A percentile compares a stretch with the other conserved stretches of the same genome.
These are phyloP conservation scores for Cyclotella atomus DNA, from an alignment of 108 stramenopile species.

Conservation along the genomic window DNA sequence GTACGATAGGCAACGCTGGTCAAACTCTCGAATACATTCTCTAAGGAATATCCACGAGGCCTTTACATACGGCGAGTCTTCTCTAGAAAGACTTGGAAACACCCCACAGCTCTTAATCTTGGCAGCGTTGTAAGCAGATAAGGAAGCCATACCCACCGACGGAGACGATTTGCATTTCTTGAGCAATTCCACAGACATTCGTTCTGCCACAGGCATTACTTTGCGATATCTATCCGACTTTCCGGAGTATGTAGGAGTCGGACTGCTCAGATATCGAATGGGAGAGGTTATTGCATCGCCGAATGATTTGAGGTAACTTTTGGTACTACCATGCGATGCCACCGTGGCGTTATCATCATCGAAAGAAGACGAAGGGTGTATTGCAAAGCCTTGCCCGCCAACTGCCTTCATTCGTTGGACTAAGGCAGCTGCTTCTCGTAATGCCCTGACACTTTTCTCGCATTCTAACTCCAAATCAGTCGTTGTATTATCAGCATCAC, in stretches of 20 bases:
- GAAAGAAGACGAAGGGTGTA: slow-evolving; percentile 28
- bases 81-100: slow-evolving; percentile 64
- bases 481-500: background rate
- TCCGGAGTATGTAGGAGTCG: slow-evolving; percentile 23
- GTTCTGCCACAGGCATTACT: slow-evolving; percentile 27
- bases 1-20: slow-evolving; percentile 66
- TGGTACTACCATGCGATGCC: slow-evolving; percentile 46
- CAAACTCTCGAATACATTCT: slow-evolving; percentile 70
- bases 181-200: slow-evolving; percentile 31
- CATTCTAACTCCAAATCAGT: slow-evolving; percentile 47
- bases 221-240: background rate
- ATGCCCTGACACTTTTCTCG: slow-evolving; percentile 25
- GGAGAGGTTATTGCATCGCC: slow-evolving; percentile 52
- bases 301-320: slow-evolving; percentile 49
- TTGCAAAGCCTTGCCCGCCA: slow-evolving; percentile 43
- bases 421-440: slow-evolving; percentile 59
- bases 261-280: slow-evolving; percentile 50
- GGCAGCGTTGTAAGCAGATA: slow-evolving; percentile 33
- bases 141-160: slow-evolving; percentile 42
- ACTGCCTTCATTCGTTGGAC: slow-evolving; percentile 61
- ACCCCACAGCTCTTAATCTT: slow-evolving; percentile 42
- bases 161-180: slow-evolving; percentile 42
- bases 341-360: slow-evolving; percentile 40
- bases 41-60: slow-evolving; percentile 73
- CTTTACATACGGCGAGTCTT: slow-evolving; percentile 71